Evolutionary conservation across 495 filamentous ascomycete genomes (phyloP).

Genomic region (Thozetella sp.): DNA sequence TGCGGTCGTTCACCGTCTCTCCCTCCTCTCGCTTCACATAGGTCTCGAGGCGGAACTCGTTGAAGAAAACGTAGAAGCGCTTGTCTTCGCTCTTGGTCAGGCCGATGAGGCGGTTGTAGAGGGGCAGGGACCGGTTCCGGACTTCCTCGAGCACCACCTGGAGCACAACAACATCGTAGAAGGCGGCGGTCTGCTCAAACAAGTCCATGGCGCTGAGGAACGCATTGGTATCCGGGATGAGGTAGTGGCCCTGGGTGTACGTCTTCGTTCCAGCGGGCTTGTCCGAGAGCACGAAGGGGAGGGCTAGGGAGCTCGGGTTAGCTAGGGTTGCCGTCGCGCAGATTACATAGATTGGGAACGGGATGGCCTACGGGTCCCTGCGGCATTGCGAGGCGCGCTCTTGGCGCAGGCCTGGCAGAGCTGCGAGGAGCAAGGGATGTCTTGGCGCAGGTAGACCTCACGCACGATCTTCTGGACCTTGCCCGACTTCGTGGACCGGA

Average conservation of each 20-base stretch:
- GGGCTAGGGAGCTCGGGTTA: constrained; percentile 50
- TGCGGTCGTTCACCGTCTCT: constrained; percentile 95
- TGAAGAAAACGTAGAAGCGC: constrained; percentile 98
- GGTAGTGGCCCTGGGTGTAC: constrained; percentile 88
- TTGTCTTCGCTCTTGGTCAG: constrained; percentile 94
- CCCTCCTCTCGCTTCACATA: constrained; percentile 72
- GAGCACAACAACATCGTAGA: constrained; percentile 93
- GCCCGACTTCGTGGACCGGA: constrained; percentile 88
- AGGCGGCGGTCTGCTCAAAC: constrained; percentile 87
- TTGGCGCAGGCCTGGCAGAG: constrained; percentile 76
- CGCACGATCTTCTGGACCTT: constrained; percentile 99
- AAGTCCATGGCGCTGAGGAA: constrained; percentile 95
- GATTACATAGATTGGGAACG: not conserved
- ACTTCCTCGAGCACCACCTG: constrained; percentile 97
- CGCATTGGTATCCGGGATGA: constrained; percentile 95
- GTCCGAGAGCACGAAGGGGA: constrained; percentile 84
- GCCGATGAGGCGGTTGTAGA: constrained; percentile 90
- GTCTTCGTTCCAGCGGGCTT: constrained; percentile 78
- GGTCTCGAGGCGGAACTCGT: constrained; percentile 94
- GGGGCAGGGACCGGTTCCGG: constrained; percentile 86
- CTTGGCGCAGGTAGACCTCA: constrained; percentile 91
- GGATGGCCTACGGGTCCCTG: constrained; percentile 64
- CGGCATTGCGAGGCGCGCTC: constrained; percentile 74
- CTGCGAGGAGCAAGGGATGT: constrained; percentile 96
- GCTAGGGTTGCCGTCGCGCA: constrained; percentile 13